Evolutionary conservation across 2,329 filamentous ascomycete species (phyloP), one percentile per base, ranked within the genome.

Genomic region (Colletotrichum liriopes): DNA sequence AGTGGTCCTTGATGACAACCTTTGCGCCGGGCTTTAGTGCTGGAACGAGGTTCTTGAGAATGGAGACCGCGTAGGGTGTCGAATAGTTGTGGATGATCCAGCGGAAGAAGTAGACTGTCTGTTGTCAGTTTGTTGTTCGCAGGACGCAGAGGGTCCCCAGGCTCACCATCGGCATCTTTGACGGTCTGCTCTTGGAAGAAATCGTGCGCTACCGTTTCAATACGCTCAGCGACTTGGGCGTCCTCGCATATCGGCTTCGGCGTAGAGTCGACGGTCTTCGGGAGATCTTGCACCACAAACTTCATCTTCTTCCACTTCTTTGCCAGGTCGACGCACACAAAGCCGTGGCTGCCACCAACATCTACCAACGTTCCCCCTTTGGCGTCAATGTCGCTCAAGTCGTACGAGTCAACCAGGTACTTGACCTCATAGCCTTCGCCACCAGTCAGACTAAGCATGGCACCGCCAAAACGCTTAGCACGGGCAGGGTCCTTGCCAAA

Each of bases 291-390:
- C 11, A 83, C 77, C 20, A 80, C 74, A 60, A 81, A 78, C 29
- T 74, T 76, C 66, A 81, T 75, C 20, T 77, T 68, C 58, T 82
- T 82, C 79, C 86, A 89, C 67, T 79, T 80, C 72, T 82, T 81
- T 2, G 88, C 90, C 54, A 92, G 80, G 4, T 86, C 87, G n/a
- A 88, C 82, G 58, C 83, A 86, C n/a, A 87, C 86, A 58, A 89
- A 88, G 0, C 90, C 90, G 64, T 88, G 86, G 23, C 86, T 88
- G 2, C 90, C 90, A 12, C 90, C 90, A 18, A 90, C 76, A 66
- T 92, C 89, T 5, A 92, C 88, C 49, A 92, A 79, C 0, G 83
- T 88, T 3, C 85, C 89, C 6, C 79, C 78, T 1, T 71, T 76
- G 0, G 79, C 79, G 62, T 89, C 82, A 1, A 90, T 78, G 1